Evolutionary conservation across 495 filamentous ascomycete species (phyloP), one percentile per base, ranked within the genome.

Genomic region (Neurospora hispaniola): DNA sequence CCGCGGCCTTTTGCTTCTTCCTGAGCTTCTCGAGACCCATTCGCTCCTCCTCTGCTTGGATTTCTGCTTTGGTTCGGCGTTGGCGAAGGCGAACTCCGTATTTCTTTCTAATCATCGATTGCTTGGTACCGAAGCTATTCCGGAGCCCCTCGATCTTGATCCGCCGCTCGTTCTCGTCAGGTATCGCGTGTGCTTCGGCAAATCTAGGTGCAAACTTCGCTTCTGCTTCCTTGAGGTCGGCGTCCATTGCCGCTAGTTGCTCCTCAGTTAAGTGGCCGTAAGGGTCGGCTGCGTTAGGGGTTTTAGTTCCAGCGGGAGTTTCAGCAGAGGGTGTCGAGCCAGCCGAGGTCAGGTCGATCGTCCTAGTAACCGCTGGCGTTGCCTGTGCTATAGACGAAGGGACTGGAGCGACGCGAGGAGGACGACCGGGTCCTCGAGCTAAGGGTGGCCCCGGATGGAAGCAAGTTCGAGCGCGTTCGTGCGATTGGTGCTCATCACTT

Each of bases 61-160:
- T 85, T 70, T 84, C 82, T 1, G 80, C 80, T 74, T 79, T 82
- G 2, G 81, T 84, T 1, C 82, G 79, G n/a, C 83, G 74, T 31
- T 84, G 80, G 8, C 84, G 80, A n/a, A 86, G 79, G 8, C 81
- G 79, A 3, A 86, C 82, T 27, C 83, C 84, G 54, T 83, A 86
- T 62, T 84, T 86, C 74, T 84, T 84, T 7, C 84, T 79, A 31
- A 85, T 83, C 74, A 82, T 84, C 44, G 83, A 84, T 62, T 86
- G 83, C 71, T 85, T 86, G 4, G 84, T 86, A 20, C 82, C 83
- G 66, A 84, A 85, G 38, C 80, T 80, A 44, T 84, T 85, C 11
- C 83, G 81, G 1, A 86, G 74, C 16, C 82, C 82, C 2, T 84
- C 84, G 5, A 86, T 69, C 70, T 74, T 82, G 11, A 35, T 18